These are phyloP conservation scores for Helicosporidium sp. DNA, from an alignment of 139 green algal species.

Conservation along the genomic window DNA sequence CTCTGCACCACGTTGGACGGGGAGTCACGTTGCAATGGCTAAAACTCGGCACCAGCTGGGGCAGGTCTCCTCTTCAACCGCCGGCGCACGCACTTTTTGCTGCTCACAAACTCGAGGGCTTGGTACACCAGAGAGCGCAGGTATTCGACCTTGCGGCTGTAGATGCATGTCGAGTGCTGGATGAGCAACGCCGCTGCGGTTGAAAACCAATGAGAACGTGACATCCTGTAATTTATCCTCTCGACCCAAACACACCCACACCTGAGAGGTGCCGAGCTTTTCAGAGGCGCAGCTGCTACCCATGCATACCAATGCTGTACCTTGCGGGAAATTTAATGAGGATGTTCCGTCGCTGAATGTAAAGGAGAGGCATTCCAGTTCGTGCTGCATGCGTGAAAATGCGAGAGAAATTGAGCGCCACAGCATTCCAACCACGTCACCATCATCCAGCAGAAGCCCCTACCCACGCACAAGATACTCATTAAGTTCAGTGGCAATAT, in stretches of 20 bases:
- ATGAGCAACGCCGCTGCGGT: conserved; percentile 35
- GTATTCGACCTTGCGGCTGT: conserved; percentile 74
- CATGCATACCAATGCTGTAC: conserved; percentile 28
- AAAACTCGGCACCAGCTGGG: conserved; percentile 1
- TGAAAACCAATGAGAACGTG: not conserved
- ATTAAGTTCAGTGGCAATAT: conserved; percentile 65
- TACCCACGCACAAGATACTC: conserved; percentile 44
- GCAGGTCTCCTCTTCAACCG: conserved; percentile 6
- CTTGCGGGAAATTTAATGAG: conserved; percentile 62
- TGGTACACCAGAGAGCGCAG: conserved; percentile 59
- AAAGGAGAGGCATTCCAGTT: conserved; percentile 49
- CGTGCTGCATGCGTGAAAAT: conserved; percentile 18
- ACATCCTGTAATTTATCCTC: not conserved
- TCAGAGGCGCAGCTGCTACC: not conserved
- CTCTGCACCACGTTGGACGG: not conserved
- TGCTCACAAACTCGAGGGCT: conserved; percentile 31
- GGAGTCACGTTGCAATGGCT: conserved; percentile 1
- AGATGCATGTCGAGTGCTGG: conserved; percentile 60
- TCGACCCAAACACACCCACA: not conserved
- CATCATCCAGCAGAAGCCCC: too few species aligned
- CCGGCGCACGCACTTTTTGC: conserved; percentile 3
- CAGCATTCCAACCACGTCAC: not conserved
- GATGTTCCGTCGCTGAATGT: conserved; percentile 32
- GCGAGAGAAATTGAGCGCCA: not conserved
- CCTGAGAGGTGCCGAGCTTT: not conserved